Evolutionary conservation across 2,329 filamentous ascomycete species (phyloP), one percentile per base, ranked within the genome.

Genomic region (Xylariomycetidae sp.): DNA sequence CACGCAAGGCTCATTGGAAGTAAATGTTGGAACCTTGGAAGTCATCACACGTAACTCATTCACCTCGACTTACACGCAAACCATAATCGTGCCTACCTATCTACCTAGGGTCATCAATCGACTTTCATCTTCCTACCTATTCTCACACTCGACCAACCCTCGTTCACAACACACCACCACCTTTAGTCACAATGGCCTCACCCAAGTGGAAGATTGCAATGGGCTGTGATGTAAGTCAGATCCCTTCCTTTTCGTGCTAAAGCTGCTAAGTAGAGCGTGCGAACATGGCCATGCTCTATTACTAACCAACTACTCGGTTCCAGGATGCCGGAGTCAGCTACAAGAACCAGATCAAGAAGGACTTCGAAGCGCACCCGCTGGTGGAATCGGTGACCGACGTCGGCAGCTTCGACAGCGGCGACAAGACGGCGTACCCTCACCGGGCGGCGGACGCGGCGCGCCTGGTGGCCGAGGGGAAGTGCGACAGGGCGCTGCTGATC

Each of bases 361-460:
- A 87, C 53, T 77, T 94, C 40, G 70, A 81, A 45, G 67, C 74
- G 30, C 76, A 85, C 61, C 62, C 74, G 3, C 77, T 80, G 41
- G 84, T 94, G 44, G 63, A 69, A 36, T 70, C 74, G 41, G 70
- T 92, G 44, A 70, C 75, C 41, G 87, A 94, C 53, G 84, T 92
- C 31, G 87, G 87, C 48, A 81, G 85, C 45, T 66, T 76, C 48
- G 67, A 69, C 27, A 53, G 68, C 35, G 63, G 68, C 36, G 85
- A 92, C 69, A 87, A 86, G 58, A 90, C 84, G 2, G 81, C 86
- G 3, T 94, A 94, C 59, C 85, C 87, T 0, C 82, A 86, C 59
- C 74, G 85, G 25, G 86, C 86, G 37, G 83, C 86, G 25, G 75
- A 77, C 25, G 86, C 85, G 5, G 83, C 84, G 11, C 64, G 66